These are phyloP conservation scores for Mollisiaceae sp. DNA, from an alignment of 2,329 filamentous ascomycete species.

Conservation along the genomic window DNA sequence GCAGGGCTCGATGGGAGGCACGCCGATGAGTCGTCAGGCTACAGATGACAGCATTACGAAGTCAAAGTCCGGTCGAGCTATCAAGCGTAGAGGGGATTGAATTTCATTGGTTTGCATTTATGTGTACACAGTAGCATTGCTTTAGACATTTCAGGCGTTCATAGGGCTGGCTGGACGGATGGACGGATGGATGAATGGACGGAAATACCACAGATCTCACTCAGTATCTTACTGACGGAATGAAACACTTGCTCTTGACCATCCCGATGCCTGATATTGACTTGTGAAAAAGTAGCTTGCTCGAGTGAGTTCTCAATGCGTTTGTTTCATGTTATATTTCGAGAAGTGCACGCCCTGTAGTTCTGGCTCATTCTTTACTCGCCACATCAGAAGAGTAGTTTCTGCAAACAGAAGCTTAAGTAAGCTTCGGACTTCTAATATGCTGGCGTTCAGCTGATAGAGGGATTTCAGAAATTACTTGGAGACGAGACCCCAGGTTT, in stretches of 20 bases:
- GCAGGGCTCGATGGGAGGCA: conserved; percentile 23
- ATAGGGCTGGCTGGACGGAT: background rate
- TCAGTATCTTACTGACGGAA: background rate
- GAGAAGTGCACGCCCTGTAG: no score
- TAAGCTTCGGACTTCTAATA: no score
- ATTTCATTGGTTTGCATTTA: background rate
- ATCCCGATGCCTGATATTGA: background rate
- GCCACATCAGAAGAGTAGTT: no score
- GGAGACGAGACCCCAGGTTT: no score
- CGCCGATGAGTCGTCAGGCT: conserved; percentile 20
- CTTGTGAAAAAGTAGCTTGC: background rate
- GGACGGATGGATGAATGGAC: background rate
- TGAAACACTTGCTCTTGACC: background rate
- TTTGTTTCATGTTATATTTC: no score
- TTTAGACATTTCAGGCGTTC: background rate
- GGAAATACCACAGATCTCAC: conserved; percentile 4
- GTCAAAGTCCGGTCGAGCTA: background rate
- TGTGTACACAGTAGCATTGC: background rate
- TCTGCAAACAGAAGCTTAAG: no score
- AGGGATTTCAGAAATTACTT: no score
- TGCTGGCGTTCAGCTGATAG: no score
- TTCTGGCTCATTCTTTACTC: no score
- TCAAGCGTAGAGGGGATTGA: background rate
- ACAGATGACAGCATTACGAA: conserved; percentile 23
- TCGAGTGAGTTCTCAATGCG: background rate